Evolutionary conservation across 2,329 filamentous ascomycete genomes (phyloP).

Genomic region (Coniella vitis): DNA sequence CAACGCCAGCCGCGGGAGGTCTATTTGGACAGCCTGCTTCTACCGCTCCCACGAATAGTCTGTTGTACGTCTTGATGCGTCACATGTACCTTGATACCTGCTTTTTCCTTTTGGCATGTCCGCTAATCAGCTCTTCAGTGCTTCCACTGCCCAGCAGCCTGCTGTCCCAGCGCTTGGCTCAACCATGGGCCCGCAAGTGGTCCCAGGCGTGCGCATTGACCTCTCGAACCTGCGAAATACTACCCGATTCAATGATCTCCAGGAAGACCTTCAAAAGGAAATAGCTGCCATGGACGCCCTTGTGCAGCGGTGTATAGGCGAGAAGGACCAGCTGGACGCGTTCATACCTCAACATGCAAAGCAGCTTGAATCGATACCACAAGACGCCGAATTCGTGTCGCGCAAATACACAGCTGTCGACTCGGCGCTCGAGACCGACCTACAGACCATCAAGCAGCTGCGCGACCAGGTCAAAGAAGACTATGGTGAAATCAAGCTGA

Average conservation of each 20-base stretch:
- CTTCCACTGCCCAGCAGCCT: constrained; percentile 16
- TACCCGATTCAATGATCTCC: constrained; percentile 85
- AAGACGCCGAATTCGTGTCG: constrained; percentile 36
- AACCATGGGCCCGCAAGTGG: constrained; percentile 47
- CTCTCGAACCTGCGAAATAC: constrained; percentile 73
- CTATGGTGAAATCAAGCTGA: constrained; percentile 34
- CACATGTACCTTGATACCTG: not conserved
- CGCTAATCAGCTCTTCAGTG: constrained; percentile 1
- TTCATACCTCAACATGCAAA: constrained; percentile 51
- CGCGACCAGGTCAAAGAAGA: constrained; percentile 35
- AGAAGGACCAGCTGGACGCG: constrained; percentile 68
- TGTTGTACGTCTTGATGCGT: constrained; percentile 20
- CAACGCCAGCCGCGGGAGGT: constrained; percentile 5
- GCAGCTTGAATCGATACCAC: constrained; percentile 30
- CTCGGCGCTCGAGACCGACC: constrained; percentile 32
- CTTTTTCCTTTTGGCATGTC: not conserved
- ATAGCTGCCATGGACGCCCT: constrained; percentile 73
- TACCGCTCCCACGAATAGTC: constrained; percentile 15
- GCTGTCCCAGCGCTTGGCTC: constrained; percentile 18
- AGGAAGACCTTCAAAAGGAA: constrained; percentile 70
- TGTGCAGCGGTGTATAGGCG: constrained; percentile 73
- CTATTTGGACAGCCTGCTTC: constrained; percentile 17
- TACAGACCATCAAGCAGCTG: constrained; percentile 35
- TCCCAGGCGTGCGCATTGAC: constrained; percentile 73
- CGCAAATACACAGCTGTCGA: constrained; percentile 40